Evolutionary conservation across 306 rosid genomes (phyloP), one percentile per base, ranked within the genome.

Genomic region (Citrullus colocynthis): DNA sequence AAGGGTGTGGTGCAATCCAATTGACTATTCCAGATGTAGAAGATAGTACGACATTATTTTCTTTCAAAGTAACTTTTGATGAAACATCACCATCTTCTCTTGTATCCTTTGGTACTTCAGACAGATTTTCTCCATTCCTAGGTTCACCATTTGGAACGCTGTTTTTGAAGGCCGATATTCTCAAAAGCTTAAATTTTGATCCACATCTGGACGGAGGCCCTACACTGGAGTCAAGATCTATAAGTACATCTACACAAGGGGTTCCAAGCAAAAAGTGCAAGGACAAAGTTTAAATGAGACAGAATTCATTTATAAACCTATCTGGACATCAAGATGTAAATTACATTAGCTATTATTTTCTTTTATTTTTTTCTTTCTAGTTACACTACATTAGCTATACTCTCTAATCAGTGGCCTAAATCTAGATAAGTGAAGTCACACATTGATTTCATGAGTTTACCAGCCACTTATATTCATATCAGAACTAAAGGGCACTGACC

Each of bases 91-190:
- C 86, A 80, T 87, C 91, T 74, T 85, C 86, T 74, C 83, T 84
- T 11, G 91, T 87, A 80, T 86, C 85, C 86, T 42, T 42, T 36
- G 39, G 39, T 36, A 36, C 39, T 36, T 36, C 39, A 36, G 39
- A 36, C 39, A 36, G 39, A 36, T 36, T 36, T 36, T 36, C 39
- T 36, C 39, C 39, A 36, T 36, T 5, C 39, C 39, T 36, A 5
- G 39, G 39, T 36, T 36, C 39, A 36, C 39, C 39, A 5, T 87
- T 86, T 84, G 79, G 88, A n/a, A 89, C 90, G 78, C 63, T 82
- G 69, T 96, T 90, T 83, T 91, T 93, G 82, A 93, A 93, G 86
- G 90, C 88, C 37, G 90, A 85, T 81, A 89, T 82, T 79, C 82
- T 88, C 73, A 88, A 82, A 74, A 86, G 85, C 78, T 82, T 89